Evolutionary conservation across 2,329 filamentous ascomycete genomes (phyloP), one percentile per base, ranked within the genome.

Genomic region (Paecilomyces variotii): DNA sequence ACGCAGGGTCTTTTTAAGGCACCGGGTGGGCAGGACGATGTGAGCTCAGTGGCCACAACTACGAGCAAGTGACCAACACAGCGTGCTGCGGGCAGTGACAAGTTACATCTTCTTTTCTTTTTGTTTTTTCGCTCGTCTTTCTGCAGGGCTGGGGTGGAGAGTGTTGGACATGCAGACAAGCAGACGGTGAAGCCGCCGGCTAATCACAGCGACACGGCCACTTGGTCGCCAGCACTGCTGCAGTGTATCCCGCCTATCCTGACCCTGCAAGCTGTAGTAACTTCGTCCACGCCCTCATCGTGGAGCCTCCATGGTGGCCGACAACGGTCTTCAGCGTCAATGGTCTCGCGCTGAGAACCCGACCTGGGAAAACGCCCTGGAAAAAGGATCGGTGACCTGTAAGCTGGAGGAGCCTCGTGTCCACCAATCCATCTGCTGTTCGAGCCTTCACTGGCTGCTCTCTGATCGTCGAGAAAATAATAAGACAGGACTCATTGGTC

Each of bases 381-480:
- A n/a, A 45, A 14, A 19, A 24, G 19, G 39, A 45, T 45, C 39
- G 19, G 39, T 45, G 39, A 45, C n/a, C 39, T 45, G 39, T 45
- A 45, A 45, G 14, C 19, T 45, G n/a, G 39, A 39, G 19, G 39
- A 45, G n/a, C 4, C 35, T 6, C 4, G 19, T 24, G n/a, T 45
- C n/a, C 39, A 19, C 39, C n/a, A 45, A 45, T 19, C 14, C 14
- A 45, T 45, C 39, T 10, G 4, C n/a, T 14, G 7, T 45, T n/a
- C 0, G n/a, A 45, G 39, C n/a, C 14, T 9, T 45, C n/a, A 19
- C 14, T 19, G 39, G 35, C 35, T 45, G 14, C 35, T 45, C n/a
- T 45, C 4, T 6, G 39, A 24, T 61, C 69, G 64, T 2, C 58
- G 70, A 55, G 65, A 69, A 26, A 67, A 65, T 52, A 62, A 65